Percentiles rank a stretch among this genome's conserved stretches.
These are phyloP conservation scores for Emmonsiellopsis sp. DNA, from an alignment of 2,329 filamentous ascomycete species.

Conservation along the genomic window DNA sequence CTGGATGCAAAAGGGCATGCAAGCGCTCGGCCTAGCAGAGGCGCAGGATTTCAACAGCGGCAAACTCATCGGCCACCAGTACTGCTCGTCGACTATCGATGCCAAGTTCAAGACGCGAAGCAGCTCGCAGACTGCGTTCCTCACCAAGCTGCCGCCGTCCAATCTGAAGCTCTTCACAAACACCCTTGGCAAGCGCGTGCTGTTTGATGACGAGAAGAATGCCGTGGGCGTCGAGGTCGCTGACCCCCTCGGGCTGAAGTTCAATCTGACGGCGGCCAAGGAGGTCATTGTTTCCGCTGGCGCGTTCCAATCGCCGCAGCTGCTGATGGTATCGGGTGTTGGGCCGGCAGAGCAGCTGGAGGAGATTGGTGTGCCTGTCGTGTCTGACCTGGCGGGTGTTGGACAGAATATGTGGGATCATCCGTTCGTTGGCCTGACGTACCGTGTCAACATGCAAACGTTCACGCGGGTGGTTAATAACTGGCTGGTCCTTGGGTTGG, in stretches of 20 bases:
- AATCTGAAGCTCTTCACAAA: conserved; percentile 32
- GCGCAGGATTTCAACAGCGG: conserved; percentile 33
- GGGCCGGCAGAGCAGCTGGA: conserved; percentile 27
- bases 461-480: conserved; percentile 14
- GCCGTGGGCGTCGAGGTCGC: conserved; percentile 41
- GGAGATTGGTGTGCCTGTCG: conserved; percentile 16
- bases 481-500: conserved; percentile 8
- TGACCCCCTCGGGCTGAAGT: conserved; percentile 27
- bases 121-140: conserved; percentile 34
- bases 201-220: conserved; percentile 40
- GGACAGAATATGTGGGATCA: conserved; percentile 31
- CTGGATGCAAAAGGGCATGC: conserved; percentile 30
- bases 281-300: conserved; percentile 44
- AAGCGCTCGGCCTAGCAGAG: conserved; percentile 31
- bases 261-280: conserved; percentile 37
- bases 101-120: conserved; percentile 39
- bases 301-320: conserved; percentile 44
- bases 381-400: conserved; percentile 24
- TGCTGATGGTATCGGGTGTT: conserved; percentile 43
- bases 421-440: conserved; percentile 20
- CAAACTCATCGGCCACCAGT: conserved; percentile 31
- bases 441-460: conserved; percentile 16
- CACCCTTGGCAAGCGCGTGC: conserved; percentile 36
- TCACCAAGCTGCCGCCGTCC: conserved; percentile 17
- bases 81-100: conserved; percentile 40